A percentile compares a stretch with the other conserved stretches of the same genome.
These are phyloP conservation scores for Boletus reticulatus DNA, from an alignment of 768 basidiomycete genomes.

Conservation along the genomic window DNA sequence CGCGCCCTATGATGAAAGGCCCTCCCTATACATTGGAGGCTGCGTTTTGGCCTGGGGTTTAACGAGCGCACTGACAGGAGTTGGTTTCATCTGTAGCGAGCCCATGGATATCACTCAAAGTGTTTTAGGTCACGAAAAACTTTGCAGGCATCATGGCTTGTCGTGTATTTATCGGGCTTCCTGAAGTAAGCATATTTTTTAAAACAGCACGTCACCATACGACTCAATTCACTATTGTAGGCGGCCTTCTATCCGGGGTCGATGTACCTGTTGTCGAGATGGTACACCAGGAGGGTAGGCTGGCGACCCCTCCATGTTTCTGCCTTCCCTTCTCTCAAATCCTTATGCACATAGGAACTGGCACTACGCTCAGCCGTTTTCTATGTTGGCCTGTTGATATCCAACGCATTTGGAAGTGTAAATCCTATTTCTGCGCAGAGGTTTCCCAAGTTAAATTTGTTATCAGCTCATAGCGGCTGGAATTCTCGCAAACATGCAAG, in stretches of 20 bases:
- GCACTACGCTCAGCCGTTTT: slow-evolving; percentile 61
- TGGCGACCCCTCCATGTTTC: neutral
- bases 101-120: neutral
- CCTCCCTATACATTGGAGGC: slow-evolving; percentile 57
- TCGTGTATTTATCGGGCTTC: slow-evolving; percentile 61
- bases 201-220: neutral
- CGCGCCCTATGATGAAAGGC: slow-evolving; percentile 34
- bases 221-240: slow-evolving; percentile 17
- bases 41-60: slow-evolving; percentile 65
- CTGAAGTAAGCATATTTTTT: slow-evolving; percentile 39
- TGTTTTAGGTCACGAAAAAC: slow-evolving; percentile 47
- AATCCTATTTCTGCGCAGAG: slow-evolving; percentile 14
- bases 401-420: slow-evolving; percentile 67
- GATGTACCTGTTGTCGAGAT: slow-evolving; percentile 46
- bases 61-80: slow-evolving; percentile 62
- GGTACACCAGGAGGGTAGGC: slow-evolving; percentile 46
- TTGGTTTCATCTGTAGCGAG: slow-evolving; percentile 18
- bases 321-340: neutral
- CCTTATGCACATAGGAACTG: slow-evolving; percentile 44
- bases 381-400: slow-evolving; percentile 57
- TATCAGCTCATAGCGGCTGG: slow-evolving; percentile 69
- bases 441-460: neutral
- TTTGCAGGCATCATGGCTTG: slow-evolving; percentile 55
- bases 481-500: slow-evolving; percentile 68
- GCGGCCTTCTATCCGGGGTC: slow-evolving; percentile 66